Percentiles rank a stretch among this genome's conserved stretches.
Conservation (phyloP, 768 basidiomycete genomes). For the Sarcodon sp. region DNA sequence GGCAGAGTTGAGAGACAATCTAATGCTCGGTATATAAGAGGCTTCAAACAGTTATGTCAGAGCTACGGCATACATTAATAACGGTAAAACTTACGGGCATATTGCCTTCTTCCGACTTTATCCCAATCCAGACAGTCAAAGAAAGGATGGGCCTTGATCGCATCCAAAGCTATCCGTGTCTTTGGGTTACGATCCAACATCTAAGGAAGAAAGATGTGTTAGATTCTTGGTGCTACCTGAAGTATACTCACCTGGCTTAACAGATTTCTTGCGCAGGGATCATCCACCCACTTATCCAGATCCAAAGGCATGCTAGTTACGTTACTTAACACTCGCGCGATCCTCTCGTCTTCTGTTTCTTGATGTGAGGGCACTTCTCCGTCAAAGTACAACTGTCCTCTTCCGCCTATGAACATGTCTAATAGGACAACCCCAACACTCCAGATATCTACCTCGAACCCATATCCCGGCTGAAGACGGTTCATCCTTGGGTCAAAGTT, state of each 20-base stretch:
- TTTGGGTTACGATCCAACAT: background rate
- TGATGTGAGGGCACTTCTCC: no score
- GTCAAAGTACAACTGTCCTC: no score
- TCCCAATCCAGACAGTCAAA: background rate
- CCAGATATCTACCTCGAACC: constrained; percentile 36
- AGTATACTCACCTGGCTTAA: background rate
- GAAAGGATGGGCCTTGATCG: background rate
- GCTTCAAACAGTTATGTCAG: no score
- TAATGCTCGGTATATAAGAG: no score
- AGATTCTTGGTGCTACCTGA: background rate
- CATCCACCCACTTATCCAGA: no score
- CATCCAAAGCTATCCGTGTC: background rate
- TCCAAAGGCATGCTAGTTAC: no score
- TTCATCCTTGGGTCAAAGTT: constrained; percentile 7
- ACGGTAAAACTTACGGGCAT: background rate
- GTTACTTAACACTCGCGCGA: no score
- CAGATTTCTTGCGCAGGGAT: no score
- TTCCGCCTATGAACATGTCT: constrained; percentile 18
- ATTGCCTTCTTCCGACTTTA: background rate
- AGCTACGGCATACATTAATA: no score
- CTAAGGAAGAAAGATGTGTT: background rate
- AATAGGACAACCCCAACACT: constrained; percentile 32
- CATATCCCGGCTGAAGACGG: constrained; percentile 16
- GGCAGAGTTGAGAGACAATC: no score
- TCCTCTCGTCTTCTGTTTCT: no score